Evolutionary conservation across 2,329 filamentous ascomycete genomes (phyloP).

Genomic region (Botrytis fragariae): DNA sequence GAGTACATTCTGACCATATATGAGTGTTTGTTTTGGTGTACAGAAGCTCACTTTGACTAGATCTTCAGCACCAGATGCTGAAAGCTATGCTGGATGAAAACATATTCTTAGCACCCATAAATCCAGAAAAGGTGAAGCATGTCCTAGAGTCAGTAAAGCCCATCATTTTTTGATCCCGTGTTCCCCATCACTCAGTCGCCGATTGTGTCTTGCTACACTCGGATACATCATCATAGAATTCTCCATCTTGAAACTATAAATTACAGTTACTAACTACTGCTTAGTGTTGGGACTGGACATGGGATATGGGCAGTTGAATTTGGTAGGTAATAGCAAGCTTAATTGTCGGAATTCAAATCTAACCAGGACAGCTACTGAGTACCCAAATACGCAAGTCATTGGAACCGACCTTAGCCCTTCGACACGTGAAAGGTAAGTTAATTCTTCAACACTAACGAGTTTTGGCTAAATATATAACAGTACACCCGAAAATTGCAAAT

Average conservation of each 20-base stretch:
- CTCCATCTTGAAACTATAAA: neutral
- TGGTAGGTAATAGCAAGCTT: constrained; percentile 42
- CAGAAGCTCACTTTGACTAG: constrained; percentile 14
- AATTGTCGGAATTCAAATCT: neutral
- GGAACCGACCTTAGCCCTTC: constrained; percentile 12
- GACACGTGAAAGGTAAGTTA: neutral
- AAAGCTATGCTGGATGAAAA: constrained; percentile 24
- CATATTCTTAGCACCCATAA: constrained; percentile 31
- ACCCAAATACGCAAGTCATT: constrained; percentile 8
- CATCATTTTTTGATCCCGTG: neutral
- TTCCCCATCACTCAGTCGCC: neutral
- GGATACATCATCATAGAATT: neutral
- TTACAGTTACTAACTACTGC: neutral
- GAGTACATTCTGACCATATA: neutral
- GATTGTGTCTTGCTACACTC: neutral
- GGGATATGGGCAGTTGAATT: constrained; percentile 61
- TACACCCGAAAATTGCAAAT: constrained; percentile 32
- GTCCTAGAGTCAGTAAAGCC: constrained; percentile 38
- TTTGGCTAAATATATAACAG: neutral
- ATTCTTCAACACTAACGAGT: neutral
- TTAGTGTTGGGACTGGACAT: constrained; percentile 48
- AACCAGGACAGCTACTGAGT: constrained; percentile 1
- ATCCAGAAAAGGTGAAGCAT: constrained; percentile 30
- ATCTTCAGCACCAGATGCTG: constrained; percentile 30
- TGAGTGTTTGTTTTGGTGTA: neutral